A percentile compares a stretch with the other conserved stretches of the same genome.
These are phyloP conservation scores for Albugo laibachii DNA, from an alignment of 352 stramenopile genomes.

Conservation along the genomic window DNA sequence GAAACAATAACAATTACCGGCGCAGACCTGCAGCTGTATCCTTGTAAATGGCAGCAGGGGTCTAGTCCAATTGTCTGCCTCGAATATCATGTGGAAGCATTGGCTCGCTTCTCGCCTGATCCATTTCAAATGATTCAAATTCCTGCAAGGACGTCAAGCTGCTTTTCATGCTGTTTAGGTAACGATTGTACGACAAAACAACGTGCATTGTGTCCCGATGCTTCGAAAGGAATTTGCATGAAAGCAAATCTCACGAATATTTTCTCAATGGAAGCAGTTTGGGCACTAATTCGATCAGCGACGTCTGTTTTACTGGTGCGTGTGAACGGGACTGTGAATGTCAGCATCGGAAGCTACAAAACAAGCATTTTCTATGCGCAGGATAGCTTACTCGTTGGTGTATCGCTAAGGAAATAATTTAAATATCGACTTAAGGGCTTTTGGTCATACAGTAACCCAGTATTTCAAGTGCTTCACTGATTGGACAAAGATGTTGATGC, in stretches of 20 bases:
- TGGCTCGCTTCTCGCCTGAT: slow-evolving; percentile 45
- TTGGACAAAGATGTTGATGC: too few species aligned
- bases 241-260: slow-evolving; percentile 37
- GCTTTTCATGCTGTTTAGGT: slow-evolving; percentile 64
- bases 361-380: slow-evolving; percentile 52
- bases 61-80: slow-evolving; percentile 35
- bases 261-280: slow-evolving; percentile 54
- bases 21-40: slow-evolving; percentile 53
- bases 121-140: slow-evolving; percentile 52
- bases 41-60: slow-evolving; percentile 37
- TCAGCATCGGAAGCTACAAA: slow-evolving; percentile 41
- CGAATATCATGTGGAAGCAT: slow-evolving; percentile 37
- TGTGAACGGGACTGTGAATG: slow-evolving; percentile 56
- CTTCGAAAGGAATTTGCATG: slow-evolving; percentile 29
- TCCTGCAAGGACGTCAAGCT: slow-evolving; percentile 33
- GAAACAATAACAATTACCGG: slow-evolving; percentile 48
- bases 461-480: too few species aligned
- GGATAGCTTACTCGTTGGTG: slow-evolving; percentile 32
- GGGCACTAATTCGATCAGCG: slow-evolving; percentile 43
- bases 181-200: slow-evolving; percentile 20
- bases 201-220: slow-evolving; percentile 26
- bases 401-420: slow-evolving; percentile 1
- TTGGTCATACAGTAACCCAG: too few species aligned
- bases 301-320: slow-evolving; percentile 56
- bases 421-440: too few species aligned